phyloP scores from a whole-genome alignment of 345 rosid genomes.

The Luvunga scandens region DNA sequence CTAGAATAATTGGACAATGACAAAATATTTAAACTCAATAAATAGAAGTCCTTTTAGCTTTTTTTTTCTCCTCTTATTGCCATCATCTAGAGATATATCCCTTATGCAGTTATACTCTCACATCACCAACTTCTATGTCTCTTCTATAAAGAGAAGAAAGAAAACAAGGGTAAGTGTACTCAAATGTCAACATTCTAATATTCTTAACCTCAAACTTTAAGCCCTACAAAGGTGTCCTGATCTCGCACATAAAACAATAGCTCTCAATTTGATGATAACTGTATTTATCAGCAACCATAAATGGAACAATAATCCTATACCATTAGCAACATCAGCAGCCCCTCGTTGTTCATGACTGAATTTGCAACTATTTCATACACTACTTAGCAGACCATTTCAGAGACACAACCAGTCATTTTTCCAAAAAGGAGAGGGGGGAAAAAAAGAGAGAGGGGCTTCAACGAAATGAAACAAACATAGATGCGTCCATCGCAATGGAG shows the following conservation, averaged over 20 bases:
- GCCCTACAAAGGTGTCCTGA: background rate
- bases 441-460: too few species aligned
- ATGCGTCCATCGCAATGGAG: background rate
- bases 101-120: background rate
- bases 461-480: background rate
- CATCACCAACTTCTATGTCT: background rate
- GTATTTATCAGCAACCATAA: background rate
- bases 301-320: background rate
- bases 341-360: background rate
- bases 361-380: background rate
- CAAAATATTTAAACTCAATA: background rate
- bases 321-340: background rate
- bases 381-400: background rate
- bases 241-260: background rate
- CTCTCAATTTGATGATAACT: background rate
- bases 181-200: background rate
- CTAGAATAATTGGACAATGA: background rate
- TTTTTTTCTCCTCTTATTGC: background rate
- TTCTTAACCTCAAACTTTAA: background rate
- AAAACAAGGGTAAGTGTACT: background rate
- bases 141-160: background rate
- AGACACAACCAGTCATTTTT: background rate
- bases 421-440: background rate
- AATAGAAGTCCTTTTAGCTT: background rate
- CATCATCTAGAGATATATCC: background rate